Conservation (phyloP, 176 grass and related monocot species). For the Bonia amplexicaulis region DNA sequence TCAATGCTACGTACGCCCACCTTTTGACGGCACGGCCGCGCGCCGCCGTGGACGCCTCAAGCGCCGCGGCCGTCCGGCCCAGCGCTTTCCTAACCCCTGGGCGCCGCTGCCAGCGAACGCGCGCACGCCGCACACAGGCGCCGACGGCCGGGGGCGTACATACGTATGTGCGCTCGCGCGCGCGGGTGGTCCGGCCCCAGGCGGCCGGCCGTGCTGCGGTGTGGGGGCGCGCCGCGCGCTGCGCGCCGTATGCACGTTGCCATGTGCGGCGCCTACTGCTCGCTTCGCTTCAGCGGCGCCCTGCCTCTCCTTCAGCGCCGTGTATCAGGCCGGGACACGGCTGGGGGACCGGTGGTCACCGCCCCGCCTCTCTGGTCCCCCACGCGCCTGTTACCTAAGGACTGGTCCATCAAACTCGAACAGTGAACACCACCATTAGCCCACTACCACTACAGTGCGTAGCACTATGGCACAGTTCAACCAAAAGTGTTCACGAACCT, state of each 20-base stretch:
- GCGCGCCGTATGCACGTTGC: neutral
- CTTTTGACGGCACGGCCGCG: neutral
- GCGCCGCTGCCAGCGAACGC: neutral
- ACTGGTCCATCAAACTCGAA: neutral
- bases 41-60: neutral
- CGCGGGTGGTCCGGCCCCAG: neutral
- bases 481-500: neutral
- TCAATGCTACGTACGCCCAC: slow-evolving; percentile 1
- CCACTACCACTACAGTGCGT: neutral
- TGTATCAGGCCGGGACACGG: neutral
- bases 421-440: neutral
- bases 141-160: neutral
- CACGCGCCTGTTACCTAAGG: neutral
- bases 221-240: neutral
- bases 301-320: neutral
- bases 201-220: neutral
- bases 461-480: neutral
- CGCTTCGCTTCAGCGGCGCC: neutral
- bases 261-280: slow-evolving; percentile 7
- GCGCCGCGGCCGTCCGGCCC: neutral
- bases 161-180: neutral
- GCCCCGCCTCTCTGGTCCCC: neutral
- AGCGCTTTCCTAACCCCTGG: neutral
- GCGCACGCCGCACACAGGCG: neutral
- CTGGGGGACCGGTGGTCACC: neutral